Evolutionary conservation across 306 rosid species (phyloP), one percentile per base, ranked within the genome.

Genomic region (Acacia confusa): DNA sequence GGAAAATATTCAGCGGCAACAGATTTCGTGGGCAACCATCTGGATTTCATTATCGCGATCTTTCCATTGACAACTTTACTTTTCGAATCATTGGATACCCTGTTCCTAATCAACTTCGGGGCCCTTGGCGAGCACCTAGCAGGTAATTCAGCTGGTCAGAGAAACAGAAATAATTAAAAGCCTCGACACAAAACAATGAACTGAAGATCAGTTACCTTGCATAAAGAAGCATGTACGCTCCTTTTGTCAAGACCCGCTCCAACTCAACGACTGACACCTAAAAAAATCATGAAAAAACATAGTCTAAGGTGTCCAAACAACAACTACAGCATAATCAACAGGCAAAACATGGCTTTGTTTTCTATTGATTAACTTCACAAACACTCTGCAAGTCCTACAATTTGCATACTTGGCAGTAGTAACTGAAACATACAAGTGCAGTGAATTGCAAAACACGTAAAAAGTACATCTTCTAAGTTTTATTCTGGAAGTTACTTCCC

Each of bases 171-270:
- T 8, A 86, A 32, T 38, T 22, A 40, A n/a, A 64, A 84, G 27
- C 15, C 44, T 25, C n/a, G 38, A 72, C 1, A n/a, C 22, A 20
- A 28, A 38, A 7, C 5, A 15, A 44, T 84, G 19, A 52, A 75
- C 67, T 17, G 30, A 44, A 69, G 71, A 83, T 28, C 36, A 34
- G 28, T 86, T 85, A 96, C 99, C 98, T 89, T 10, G 98, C 91
- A 83, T 96, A 96, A 43, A 96, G 87, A 86, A 96, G 99, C 97
- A 96, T 89, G 85, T 96, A 96, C 4, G 99, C 98, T 71, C 97
- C 97, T 86, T 88, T 91, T 20, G 81, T 86, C 84, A 93, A 83
- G 77, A 96, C 99, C 43, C 85, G 90, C 70, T 93, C 97, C 75
- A 88, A 86, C 65, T 88, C 99, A 77, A 88, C 94, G 1, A 92